Base-by-base conservation (phyloP, 805 yeast species). In the Saccharomyces mikatae region DNA sequence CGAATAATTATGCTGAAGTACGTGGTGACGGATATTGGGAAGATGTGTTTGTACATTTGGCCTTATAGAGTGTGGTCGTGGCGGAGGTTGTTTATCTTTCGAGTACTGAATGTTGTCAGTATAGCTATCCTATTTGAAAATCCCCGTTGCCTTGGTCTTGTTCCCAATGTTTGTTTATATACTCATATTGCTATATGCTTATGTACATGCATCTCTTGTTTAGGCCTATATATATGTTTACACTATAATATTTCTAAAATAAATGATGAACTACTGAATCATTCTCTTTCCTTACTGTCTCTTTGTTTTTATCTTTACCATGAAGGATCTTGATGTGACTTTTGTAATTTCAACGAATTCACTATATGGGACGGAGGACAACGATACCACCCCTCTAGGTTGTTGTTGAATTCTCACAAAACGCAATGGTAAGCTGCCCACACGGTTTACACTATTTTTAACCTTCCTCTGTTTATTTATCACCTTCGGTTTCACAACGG, bases 281-380 rank as follows among this genome's bases (percentile, higher is more conserved):
- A 29, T 29, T 29, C 31, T 9, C 9, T 10, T 11, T 13, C 1
- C 30, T 31, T 13, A 31, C 17, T 36, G 4, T 8, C 4, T 6
- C 44, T 17, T 36, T 17, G 44, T 47, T 21, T 57, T 60, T 21
- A 69, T 54, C 54, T 60, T 68, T 10, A 69, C 53, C 2, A 63
- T 60, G 44, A 69, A 63, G 9, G 72, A 59, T 36, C 71, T 52
- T 10, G 65, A 51, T 52, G 64, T 66, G 11, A 71, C 67, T 51
- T 66, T 68, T 14, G 57, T 30, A 24, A 69, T 60, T 11, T 51
- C 57, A 36, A 69, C 71, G 26, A 54, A 56, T 17, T 61, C 53
- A 46, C 62, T 66, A 59, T 76, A 73, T 6, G 83, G 81, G 2
- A 67, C 70, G 2, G 78, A 71, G 0, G 83, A 80, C 1, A 75